These are phyloP conservation scores for Plasmopara halstedii DNA, from an alignment of 352 stramenopile species.

Conservation along the genomic window DNA sequence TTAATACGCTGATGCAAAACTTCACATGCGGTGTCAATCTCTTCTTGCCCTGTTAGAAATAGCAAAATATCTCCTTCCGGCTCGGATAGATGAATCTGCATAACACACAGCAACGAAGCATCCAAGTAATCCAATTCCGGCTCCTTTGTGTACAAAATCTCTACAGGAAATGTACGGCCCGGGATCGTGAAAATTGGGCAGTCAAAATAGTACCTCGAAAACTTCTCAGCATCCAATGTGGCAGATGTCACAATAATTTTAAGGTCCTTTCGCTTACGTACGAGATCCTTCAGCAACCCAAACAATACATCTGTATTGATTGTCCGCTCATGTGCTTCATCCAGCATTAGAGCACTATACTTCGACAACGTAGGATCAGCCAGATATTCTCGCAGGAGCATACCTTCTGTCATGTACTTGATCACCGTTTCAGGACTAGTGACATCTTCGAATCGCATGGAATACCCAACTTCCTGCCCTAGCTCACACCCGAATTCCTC, in stretches of 20 bases:
- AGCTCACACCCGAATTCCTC: constrained; percentile 94
- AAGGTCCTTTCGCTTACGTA: constrained; percentile 79
- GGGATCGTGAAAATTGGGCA: constrained; percentile 99
- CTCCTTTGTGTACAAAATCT: constrained; percentile 98
- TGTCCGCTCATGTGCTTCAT: constrained; percentile 97
- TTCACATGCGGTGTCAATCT: constrained; percentile 98
- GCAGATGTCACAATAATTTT: constrained; percentile 90
- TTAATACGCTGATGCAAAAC: constrained; percentile 98
- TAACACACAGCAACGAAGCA: constrained; percentile 95
- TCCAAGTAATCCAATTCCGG: constrained; percentile 98
- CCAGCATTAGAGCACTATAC: constrained; percentile 95
- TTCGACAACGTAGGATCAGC: constrained; percentile 93
- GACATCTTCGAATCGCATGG: constrained; percentile 86
- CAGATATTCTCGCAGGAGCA: constrained; percentile 99
- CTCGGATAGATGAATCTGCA: constrained; percentile 99
- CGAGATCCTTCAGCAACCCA: constrained; percentile 88
- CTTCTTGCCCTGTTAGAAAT: constrained; percentile 98
- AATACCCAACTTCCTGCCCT: constrained; percentile 91
- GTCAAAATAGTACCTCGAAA: constrained; percentile 96
- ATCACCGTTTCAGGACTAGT: constrained; percentile 93
- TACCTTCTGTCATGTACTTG: constrained; percentile 99
- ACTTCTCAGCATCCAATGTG: constrained; percentile 98
- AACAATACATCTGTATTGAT: constrained; percentile 99
- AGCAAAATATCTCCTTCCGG: constrained; percentile 97
- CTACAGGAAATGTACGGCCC: constrained; percentile 96